Evolutionary conservation across 2,329 filamentous ascomycete species (phyloP).

Genomic region (Cephalotrichum gorgonifer): DNA sequence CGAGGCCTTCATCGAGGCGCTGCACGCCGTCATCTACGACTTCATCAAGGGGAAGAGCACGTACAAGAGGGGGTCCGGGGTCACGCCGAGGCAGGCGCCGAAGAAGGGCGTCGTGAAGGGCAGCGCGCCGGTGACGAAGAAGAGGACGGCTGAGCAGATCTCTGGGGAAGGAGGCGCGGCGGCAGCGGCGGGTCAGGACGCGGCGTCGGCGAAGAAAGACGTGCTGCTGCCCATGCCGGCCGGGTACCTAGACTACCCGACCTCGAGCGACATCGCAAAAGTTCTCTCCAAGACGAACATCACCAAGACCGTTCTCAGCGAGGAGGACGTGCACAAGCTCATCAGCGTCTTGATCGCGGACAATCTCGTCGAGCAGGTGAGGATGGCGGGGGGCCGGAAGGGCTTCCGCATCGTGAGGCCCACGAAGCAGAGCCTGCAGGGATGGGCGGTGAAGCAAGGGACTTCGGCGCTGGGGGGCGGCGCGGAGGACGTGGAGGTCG

Average conservation of each 20-base stretch:
- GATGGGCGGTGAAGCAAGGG: conserved; percentile 21
- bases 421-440: conserved; percentile 30
- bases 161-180: conserved; percentile 5
- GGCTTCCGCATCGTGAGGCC: conserved; percentile 44
- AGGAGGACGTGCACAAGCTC: conserved; percentile 73
- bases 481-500: conserved; percentile 18
- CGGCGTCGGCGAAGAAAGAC: conserved; percentile 21
- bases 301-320: conserved; percentile 57
- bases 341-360: conserved; percentile 86
- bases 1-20: conserved; percentile 71
- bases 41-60: conserved; percentile 65
- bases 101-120: conserved; percentile 47
- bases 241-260: conserved; percentile 71
- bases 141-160: conserved; percentile 33
- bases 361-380: conserved; percentile 63
- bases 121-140: conserved; percentile 32
- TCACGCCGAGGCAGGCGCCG: conserved; percentile 32
- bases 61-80: conserved; percentile 34
- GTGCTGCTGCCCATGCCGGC: conserved; percentile 45
- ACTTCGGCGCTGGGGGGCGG: conserved; percentile 10
- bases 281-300: conserved; percentile 60
- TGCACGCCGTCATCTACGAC: conserved; percentile 64
- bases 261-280: conserved; percentile 64
- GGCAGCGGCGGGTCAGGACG: neutral
- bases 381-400: conserved; percentile 30